Conservation (phyloP, 352 stramenopile genomes). For the Phytophthora litchii region DNA sequence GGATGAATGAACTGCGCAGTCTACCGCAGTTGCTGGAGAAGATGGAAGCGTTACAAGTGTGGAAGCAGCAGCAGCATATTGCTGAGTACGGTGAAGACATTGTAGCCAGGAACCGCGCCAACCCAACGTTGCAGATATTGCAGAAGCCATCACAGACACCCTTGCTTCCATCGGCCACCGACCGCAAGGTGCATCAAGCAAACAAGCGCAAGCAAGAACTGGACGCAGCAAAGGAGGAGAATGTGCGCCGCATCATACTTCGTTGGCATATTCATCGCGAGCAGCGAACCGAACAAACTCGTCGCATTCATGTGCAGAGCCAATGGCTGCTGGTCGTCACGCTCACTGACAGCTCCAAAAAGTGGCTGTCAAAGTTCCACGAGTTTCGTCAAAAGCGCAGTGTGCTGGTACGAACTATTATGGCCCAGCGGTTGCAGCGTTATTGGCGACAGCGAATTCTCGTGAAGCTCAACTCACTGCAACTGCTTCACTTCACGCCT, state of each 20-base stretch:
- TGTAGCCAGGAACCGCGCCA: slow-evolving; percentile 54
- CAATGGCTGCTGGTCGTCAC: slow-evolving; percentile 63
- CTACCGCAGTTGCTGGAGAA: slow-evolving; percentile 58
- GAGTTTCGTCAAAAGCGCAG: slow-evolving; percentile 49
- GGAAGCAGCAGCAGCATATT: slow-evolving; percentile 48
- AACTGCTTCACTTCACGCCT: slow-evolving; percentile 18
- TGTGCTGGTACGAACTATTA: slow-evolving; percentile 42
- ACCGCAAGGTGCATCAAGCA: slow-evolving; percentile 55
- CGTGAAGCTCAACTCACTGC: slow-evolving; percentile 30
- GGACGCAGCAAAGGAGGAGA: slow-evolving; percentile 48
- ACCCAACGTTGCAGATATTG: slow-evolving; percentile 39
- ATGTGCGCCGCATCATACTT: slow-evolving; percentile 41
- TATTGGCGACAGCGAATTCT: slow-evolving; percentile 53
- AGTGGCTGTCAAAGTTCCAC: slow-evolving; percentile 51
- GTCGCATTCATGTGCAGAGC: slow-evolving; percentile 48
- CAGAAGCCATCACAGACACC: slow-evolving; percentile 60
- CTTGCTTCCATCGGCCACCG: slow-evolving; percentile 56
- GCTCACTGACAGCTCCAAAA: slow-evolving; percentile 39
- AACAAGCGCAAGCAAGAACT: slow-evolving; percentile 59
- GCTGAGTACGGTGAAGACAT: slow-evolving; percentile 54
- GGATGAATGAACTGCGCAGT: slow-evolving; percentile 61
- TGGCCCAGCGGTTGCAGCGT: slow-evolving; percentile 59
- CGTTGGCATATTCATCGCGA: slow-evolving; percentile 59
- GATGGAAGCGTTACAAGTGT: slow-evolving; percentile 41
- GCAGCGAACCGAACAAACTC: slow-evolving; percentile 38